Base-by-base conservation (phyloP, 345 rosid species). In the Lepidium africanum region DNA sequence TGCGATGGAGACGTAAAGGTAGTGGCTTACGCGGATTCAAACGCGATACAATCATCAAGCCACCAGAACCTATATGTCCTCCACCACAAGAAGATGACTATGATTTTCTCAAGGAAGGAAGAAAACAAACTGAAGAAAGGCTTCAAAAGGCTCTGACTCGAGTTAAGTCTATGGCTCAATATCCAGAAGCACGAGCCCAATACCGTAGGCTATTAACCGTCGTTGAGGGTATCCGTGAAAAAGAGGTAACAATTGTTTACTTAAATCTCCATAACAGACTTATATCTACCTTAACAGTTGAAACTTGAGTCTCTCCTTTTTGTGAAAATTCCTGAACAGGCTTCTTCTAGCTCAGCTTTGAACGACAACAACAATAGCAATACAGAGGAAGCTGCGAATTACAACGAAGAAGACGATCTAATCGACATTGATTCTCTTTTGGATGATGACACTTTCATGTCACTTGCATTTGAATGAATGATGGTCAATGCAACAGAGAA, bases 1-100 rank as follows among this genome's bases (percentile, higher is more conserved):
- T 92, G 76, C 85, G 98, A 9, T 92, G 98, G 95, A 85, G 96
- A 69, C 95, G 98, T 36, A 92, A 85, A 76, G 86, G 96, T 15
- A 87, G 89, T 75, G 98, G 98, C 38, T 76, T 92, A 63, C 86
- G 96, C 16, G 95, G 96, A 40, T 89, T 86, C 76, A 79, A 84
- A 51, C 66, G 85, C 1, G 91, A 87, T 35, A 69, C 97, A 55
- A 38, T 84, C 56, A 25, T 55, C 7, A 75, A 76, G 69, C 79
- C 85, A 30, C 55, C 87, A 10, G 80, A 71, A 37, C 78, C 70
- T 47, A 74, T 67, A 55, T 50, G 50, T 59, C 36, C 77, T 59
- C 63, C 81, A 16, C 45, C 75, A 0, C 77, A 84, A 67, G 71
- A 71, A 51, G 95, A 87, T 73, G 96, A 92, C 54, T 89, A 87